Evolutionary conservation across 805 yeast genomes (phyloP), one percentile per base, ranked within the genome.

Genomic region (Kazachstania bromeliacearum): DNA sequence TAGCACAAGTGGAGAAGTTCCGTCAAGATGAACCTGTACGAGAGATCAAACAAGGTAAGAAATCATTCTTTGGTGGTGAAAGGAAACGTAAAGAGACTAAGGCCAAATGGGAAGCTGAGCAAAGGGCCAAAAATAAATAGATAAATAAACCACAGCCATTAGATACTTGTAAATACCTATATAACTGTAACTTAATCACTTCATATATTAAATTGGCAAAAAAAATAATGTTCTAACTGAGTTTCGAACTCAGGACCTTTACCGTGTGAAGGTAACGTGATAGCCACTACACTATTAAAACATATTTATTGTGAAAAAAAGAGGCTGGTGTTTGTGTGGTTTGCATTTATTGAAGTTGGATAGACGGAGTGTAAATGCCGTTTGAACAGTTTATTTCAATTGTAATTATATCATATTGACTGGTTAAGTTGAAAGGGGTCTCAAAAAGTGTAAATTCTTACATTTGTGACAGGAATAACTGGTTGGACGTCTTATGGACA

Each of bases 21-120:
- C 70, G 74, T 48, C 69, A 73, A 41, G 75, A 78, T 36, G 69
- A 67, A 36, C 69, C 67, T 36, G 62, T 82, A 39, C 50, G 63
- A 39, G 82, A 77, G 50, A 67, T 74, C 44, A 72, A 71, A 47
- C 59, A 65, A 43, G 85, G 88, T n/a, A 78, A 71, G 66, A 85
- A 85, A 68, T 69, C 71, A 48, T 67, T 66, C 49, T 66, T 76
- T 62, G 96, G 96, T 18, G 95, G 96, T 52, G 96, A 87, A 62
- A 74, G 95, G 57, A 80, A 76, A 50, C 72, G 79, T 42, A 75
- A 71, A 50, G 80, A 78, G 52, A 70, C 70, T 46, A 62, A 67
- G 13, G 89, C 94, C 7, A 72, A 71, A 43, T 57, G 73, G 60
- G 60, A 71, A 36, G 70, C 77, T 37, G 74, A 73, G 46, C 73